Base-by-base conservation (phyloP, 805 yeast genomes). In the Zygotorulaspora danielsina region DNA sequence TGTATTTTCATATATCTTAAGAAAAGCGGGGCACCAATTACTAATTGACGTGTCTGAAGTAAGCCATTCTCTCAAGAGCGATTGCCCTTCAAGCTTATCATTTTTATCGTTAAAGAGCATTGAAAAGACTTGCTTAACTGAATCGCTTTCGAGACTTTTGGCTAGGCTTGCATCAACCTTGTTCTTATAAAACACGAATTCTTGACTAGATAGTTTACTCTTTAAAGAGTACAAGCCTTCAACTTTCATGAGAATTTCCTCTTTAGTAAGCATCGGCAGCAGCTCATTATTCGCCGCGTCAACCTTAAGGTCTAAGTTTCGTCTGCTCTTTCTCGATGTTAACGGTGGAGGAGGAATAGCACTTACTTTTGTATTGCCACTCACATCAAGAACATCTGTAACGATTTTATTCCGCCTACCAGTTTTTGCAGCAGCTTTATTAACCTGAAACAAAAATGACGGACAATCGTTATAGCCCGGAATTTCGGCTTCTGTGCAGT, bases 1-100 rank as follows among this genome's bases (percentile, higher is more conserved):
- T n/a, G 39, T 34, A 38, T 62, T 64, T 38, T 73, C 76, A 11
- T 76, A 49, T 3, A 81, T 57, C 54, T 79, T 79, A 36, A 79
- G 71, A 38, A 84, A 64, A 3, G 89, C 82, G 18, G 76, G 69
- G 45, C 84, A 76, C 94, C 94, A 84, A 17, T 63, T 59, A 36
- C 77, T 68, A 8, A 76, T 73, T 1, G 83, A 79, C 30, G 69
- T 71, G 49, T 78, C 76, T 2, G 63, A 50, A 62, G 80, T 64
- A 76, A 80, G 77, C 66, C 76, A 80, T 20, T 71, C 64, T 20
- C 66, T 70, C 36, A 66, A 66, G 34, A 48, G 53, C 41, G 51
- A 59, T 39, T 67, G 68, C 39, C 65, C 71, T 11, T 40, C 30
- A 1, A 44, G 42, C n/a, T 48, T 54, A 18, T 61, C 55, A 6